Evolutionary conservation across 2,329 filamentous ascomycete species (phyloP).

Genomic region (Knoxdaviesia capensis): DNA sequence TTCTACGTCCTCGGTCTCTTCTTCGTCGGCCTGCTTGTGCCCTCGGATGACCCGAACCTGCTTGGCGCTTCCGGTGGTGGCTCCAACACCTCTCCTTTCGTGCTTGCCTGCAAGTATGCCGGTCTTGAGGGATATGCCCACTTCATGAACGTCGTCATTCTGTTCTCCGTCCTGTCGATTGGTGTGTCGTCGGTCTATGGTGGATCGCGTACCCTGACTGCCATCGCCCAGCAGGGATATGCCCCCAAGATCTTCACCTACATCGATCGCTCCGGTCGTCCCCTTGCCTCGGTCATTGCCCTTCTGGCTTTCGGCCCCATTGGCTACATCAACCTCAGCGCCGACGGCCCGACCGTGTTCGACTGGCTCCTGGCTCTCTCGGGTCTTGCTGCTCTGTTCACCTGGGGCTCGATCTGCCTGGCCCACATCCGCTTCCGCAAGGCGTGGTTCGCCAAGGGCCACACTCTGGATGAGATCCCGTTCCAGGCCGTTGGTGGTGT

Average conservation of each 20-base stretch:
- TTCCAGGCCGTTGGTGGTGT: slow-evolving; percentile 40
- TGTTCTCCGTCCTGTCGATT: slow-evolving; percentile 31
- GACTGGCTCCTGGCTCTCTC: slow-evolving; percentile 45
- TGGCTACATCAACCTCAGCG: slow-evolving; percentile 23
- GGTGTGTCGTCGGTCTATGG: slow-evolving; percentile 34
- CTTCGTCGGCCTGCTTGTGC: slow-evolving; percentile 24
- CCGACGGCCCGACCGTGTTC: slow-evolving; percentile 31
- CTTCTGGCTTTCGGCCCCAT: slow-evolving; percentile 25
- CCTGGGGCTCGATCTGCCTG: slow-evolving; percentile 45
- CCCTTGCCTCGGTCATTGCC: slow-evolving; percentile 22
- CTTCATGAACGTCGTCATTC: slow-evolving; percentile 33
- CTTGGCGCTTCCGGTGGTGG: slow-evolving; percentile 14
- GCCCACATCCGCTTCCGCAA: slow-evolving; percentile 47
- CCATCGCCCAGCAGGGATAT: slow-evolving; percentile 34
- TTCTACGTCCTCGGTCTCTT: slow-evolving; percentile 30
- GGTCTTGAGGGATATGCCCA: slow-evolving; percentile 24
- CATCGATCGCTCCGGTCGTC: slow-evolving; percentile 31
- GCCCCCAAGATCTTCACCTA: slow-evolving; percentile 32
- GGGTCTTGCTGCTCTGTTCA: slow-evolving; percentile 41
- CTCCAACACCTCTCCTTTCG: slow-evolving; percentile 25
- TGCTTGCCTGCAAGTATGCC: slow-evolving; percentile 26
- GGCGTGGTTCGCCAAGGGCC: slow-evolving; percentile 37
- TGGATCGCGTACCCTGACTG: slow-evolving; percentile 32
- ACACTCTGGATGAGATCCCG: slow-evolving; percentile 41
- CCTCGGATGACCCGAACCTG: slow-evolving; percentile 20